phyloP scores from a whole-genome alignment of 345 rosid species.

The Populus simonii region DNA sequence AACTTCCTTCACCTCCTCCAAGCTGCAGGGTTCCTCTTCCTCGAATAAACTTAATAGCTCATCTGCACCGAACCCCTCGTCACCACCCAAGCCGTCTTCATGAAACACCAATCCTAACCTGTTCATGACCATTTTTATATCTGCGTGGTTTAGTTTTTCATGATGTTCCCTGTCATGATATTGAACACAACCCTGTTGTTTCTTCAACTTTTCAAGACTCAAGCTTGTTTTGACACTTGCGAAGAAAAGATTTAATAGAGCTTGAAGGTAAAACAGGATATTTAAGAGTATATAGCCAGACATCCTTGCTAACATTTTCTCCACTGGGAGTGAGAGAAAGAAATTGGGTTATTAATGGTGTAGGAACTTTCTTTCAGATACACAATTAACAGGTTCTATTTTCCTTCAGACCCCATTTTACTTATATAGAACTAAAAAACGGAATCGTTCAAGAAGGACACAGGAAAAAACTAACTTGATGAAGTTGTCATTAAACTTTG shows the following conservation, averaged over 20 bases:
- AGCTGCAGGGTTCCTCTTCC: conserved; percentile 32
- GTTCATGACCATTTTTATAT: conserved; percentile 20
- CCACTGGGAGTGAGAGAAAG: no score
- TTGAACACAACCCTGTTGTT: neutral
- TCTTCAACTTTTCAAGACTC: neutral
- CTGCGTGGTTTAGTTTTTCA: conserved; percentile 3
- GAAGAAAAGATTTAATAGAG: neutral
- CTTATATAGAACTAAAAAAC: no score
- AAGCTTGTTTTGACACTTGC: neutral
- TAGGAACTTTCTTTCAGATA: no score
- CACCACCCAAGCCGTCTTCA: neutral
- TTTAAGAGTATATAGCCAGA: no score
- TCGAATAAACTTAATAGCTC: conserved; percentile 17
- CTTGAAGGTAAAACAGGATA: neutral
- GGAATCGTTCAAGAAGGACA: no score
- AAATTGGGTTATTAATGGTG: no score
- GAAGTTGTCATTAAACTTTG: no score
- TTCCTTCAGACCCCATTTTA: no score
- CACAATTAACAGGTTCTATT: no score
- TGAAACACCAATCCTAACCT: conserved; percentile 9
- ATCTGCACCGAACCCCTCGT: no score
- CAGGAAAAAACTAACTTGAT: no score
- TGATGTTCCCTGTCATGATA: neutral
- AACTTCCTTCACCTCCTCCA: conserved; percentile 43
- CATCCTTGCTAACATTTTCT: no score